Evolutionary conservation across 768 basidiomycete genomes (phyloP).

Genomic region (Termitomyces sp.): DNA sequence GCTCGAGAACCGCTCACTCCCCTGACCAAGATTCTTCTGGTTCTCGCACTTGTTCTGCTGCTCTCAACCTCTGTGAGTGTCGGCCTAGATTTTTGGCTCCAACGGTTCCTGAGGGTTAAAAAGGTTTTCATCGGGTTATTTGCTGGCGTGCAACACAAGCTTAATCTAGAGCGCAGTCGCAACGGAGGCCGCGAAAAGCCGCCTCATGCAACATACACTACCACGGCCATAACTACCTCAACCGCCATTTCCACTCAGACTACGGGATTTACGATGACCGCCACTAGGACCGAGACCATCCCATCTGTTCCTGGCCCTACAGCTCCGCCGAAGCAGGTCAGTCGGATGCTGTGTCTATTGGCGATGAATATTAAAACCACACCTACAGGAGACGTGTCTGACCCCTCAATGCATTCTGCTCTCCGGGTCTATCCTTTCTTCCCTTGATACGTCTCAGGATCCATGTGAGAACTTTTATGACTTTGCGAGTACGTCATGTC

Average conservation of each 20-base stretch:
- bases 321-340: conserved; percentile 44
- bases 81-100: background rate
- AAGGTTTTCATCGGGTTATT: conserved; percentile 90
- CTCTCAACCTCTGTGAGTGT: conserved; percentile 60
- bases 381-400: conserved; percentile 57
- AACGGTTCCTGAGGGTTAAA: background rate
- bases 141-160: conserved; percentile 79
- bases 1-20: conserved; percentile 77
- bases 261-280: conserved; percentile 24
- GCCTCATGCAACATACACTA: conserved; percentile 29
- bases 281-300: conserved; percentile 32
- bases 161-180: conserved; percentile 42
- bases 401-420: conserved; percentile 76
- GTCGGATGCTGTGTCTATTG: conserved; percentile 2
- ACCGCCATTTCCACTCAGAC: conserved; percentile 21
- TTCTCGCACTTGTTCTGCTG: conserved; percentile 69
- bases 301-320: conserved; percentile 50
- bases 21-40: conserved; percentile 77
- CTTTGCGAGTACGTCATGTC: conserved; percentile 70
- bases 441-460: conserved; percentile 75
- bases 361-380: conserved; percentile 2
- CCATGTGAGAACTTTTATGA: conserved; percentile 96
- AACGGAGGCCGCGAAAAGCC: conserved; percentile 25
- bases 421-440: conserved; percentile 75
- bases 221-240: conserved; percentile 29